Evolutionary conservation across 495 filamentous ascomycete genomes (phyloP), one percentile per base, ranked within the genome.

Genomic region (Aspergillus egyptiacus): DNA sequence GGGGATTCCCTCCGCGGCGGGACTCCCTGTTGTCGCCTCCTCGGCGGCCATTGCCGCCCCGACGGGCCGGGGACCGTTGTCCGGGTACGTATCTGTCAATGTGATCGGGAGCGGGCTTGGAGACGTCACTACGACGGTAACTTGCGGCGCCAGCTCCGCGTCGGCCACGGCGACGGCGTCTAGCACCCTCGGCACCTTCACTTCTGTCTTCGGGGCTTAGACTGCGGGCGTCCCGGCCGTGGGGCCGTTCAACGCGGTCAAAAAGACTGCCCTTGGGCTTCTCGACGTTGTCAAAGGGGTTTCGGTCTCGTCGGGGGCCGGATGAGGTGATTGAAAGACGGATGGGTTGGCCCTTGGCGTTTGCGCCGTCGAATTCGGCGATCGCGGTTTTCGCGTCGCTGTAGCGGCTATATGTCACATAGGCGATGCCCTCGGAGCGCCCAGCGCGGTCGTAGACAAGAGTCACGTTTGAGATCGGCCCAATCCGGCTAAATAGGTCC

Each of bases 301-400:
- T 57, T 66, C 71, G 37, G 71, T 81, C 40, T 57, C 78, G 67
- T 78, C 84, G 60, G 48, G 52, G 59, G 20, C 71, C 73, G 36
- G 61, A 60, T 8, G 83, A 76, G 15, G 93, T 59, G 13, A 91
- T 69, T 1, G 81, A 81, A 22, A 96, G 63, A n/a, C 78, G 83
- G 50, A 97, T 95, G 2, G 88, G 90, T 64, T 96, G 89, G 72
- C 86, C 88, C 54, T 91, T 86, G 28, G 91, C 91, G 66, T 95
- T 96, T 50, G 91, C 90, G 40, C 87, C 87, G 64, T 96, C 84
- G 54, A 83, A 96, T 56, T 95, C 86, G 33, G 69, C 71, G 51
- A 96, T 81, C 5, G 91, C 93, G 17, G 73, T 66, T 53, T 75
- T 71, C 5, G 91, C 91, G 61, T 94, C 85, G 49, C 71, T 70